phyloP scores from a whole-genome alignment of 352 stramenopile genomes.

The Achlya hypogyna region DNA sequence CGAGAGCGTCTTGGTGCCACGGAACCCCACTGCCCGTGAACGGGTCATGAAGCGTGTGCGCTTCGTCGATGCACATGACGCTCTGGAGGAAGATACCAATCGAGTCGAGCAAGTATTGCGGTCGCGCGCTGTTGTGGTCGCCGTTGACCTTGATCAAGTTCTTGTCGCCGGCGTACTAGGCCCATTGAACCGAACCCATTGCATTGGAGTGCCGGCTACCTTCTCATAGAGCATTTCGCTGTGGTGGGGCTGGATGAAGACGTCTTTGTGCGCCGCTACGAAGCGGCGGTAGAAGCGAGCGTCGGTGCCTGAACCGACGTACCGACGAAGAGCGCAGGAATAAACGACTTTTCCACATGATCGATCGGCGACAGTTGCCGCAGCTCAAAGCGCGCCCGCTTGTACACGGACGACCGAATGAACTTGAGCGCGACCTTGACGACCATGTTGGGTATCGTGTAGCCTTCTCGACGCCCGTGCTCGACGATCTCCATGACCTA shows the following conservation, averaged over 20 bases:
- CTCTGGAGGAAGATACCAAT: constrained; percentile 94
- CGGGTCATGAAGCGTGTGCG: constrained; percentile 28
- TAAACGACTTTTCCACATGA: constrained; percentile 90
- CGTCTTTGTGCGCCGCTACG: constrained; percentile 89
- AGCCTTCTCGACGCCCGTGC: constrained; percentile 87
- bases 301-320: background rate
- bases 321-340: constrained; percentile 92
- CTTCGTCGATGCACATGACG: constrained; percentile 70
- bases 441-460: constrained; percentile 87
- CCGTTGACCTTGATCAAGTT: constrained; percentile 96
- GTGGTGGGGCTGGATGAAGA: constrained; percentile 90
- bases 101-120: constrained; percentile 93
- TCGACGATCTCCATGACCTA: constrained; percentile 95
- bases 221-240: constrained; percentile 60
- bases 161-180: constrained; percentile 94
- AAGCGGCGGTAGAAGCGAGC: background rate
- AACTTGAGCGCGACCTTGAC: constrained; percentile 89
- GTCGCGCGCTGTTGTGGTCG: constrained; percentile 95
- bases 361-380: constrained; percentile 68
- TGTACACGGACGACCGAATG: constrained; percentile 87
- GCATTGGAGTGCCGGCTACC: background rate
- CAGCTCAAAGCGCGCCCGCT: constrained; percentile 82
- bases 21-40: constrained; percentile 22
- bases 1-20: constrained; percentile 28
- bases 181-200: constrained; percentile 45